Evolutionary conservation across 1,284 basidiomycete genomes (phyloP), one percentile per base, ranked within the genome.

Genomic region (Pisolithus thermaeus): DNA sequence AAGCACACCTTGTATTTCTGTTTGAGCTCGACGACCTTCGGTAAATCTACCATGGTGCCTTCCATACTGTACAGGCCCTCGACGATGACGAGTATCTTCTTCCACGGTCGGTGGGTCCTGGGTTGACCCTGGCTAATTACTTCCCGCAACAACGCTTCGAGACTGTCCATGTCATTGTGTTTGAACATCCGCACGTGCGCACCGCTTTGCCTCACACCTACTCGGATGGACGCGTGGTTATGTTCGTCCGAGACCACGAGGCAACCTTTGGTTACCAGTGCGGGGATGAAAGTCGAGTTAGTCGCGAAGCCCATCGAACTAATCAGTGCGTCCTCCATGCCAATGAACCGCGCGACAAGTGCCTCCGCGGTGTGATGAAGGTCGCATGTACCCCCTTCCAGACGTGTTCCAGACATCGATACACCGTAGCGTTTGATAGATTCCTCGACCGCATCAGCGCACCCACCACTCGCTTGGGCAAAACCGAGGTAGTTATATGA

Each of bases 401-500:
- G 78, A 42, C 94, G 81, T 9, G 87, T 67, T 22, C 92, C 92
- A 55, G 84, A 86, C 0, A 85, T 76, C 12, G 85, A 83, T 35
- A 97, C 73, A 39, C 95, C 94, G 63, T 92, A 94, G 7, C 83
- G 81, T 52, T 75, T 76, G 62, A 97, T 81, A 11, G 76, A 73
- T 58, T 89, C 86, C 64, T 95, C 92, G 16, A 94, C 94, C 1
- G 90, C 90, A 63, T 98, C 95, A 2, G 96, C 90, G 63, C 94
- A 97, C 9, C 90, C 90, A 27, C 97, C 96, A 14, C 84, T 81
- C 25, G 89, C 91, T 68, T 97, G 93, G 1, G 96, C 96, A 64
- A 99, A 99, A 5, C 97, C 96, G 61, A 99, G 91, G 67, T 99
- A 99, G 74, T 99, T 99, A 78, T 99, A 99, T 5, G 94, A 97